A percentile compares a stretch with the other conserved stretches of the same genome.
phyloP scores from a whole-genome alignment of 2,329 filamentous ascomycete genomes.

The Fusarium sp. region DNA sequence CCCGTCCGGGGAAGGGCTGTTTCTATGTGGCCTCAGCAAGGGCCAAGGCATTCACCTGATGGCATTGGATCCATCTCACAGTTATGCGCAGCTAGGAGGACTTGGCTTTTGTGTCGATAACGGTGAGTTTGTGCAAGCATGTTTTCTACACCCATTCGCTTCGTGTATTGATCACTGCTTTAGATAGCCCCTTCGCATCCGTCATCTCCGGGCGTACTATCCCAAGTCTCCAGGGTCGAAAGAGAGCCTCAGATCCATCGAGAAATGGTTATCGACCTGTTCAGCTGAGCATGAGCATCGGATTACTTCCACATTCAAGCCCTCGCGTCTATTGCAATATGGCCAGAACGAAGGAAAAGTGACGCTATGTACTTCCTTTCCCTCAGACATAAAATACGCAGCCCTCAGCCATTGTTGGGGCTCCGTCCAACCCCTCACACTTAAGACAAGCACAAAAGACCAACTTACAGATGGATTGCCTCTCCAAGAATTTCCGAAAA shows the following conservation, averaged over 20 bases:
- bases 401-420: conserved; percentile 3
- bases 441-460: rapidly evolving
- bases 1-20: neutral
- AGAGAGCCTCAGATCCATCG: neutral
- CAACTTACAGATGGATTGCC: rapidly evolving
- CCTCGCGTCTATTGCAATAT: neutral
- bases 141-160: no score
- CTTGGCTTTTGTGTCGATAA: neutral
- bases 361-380: rapidly evolving
- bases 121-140: no score
- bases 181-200: rapidly evolving
- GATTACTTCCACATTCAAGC: rapidly evolving
- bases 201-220: neutral
- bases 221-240: rapidly evolving
- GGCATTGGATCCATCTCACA: neutral
- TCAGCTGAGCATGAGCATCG: neutral
- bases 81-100: neutral
- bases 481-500: neutral
- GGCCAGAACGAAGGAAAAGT: rapidly evolving
- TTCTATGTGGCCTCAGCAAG: rapidly evolving
- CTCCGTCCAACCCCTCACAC: neutral
- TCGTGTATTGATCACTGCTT: rapidly evolving
- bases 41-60: neutral
- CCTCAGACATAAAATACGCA: neutral
- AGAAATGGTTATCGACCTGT: neutral